Conservation (phyloP, 2,329 filamentous ascomycete genomes). For the Aspergillus texensis region DNA sequence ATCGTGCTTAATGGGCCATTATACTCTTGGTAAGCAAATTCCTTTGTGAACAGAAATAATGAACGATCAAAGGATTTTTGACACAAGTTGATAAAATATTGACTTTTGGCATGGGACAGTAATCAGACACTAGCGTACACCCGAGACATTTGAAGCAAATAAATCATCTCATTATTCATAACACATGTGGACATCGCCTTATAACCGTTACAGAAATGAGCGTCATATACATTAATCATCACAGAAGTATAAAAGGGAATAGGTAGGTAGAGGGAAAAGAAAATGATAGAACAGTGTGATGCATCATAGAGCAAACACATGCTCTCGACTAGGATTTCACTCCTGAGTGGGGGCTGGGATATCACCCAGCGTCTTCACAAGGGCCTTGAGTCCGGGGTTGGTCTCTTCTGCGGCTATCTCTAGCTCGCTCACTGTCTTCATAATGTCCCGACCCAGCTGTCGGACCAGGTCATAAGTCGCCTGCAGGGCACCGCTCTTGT, state of each 20-base stretch:
- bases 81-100: background rate
- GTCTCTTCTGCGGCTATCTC: conserved; percentile 12
- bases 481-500: conserved; percentile 13
- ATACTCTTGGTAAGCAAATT: background rate
- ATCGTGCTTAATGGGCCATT: background rate
- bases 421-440: conserved; percentile 9
- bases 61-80: background rate
- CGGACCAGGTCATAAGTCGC: conserved; percentile 15
- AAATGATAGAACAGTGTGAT: background rate
- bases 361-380: conserved; percentile 14
- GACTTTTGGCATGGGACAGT: background rate
- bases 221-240: background rate
- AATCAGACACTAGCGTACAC: conserved; percentile 1
- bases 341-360: conserved; percentile 11
- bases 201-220: conserved; percentile 1
- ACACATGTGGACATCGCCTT: background rate
- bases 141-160: background rate
- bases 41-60: too few relatives aligned
- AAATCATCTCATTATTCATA: conserved; percentile 1
- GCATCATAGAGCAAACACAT: background rate
- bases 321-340: background rate
- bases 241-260: conserved; percentile 1
- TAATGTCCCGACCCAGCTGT: conserved; percentile 12
- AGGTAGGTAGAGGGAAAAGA: background rate
- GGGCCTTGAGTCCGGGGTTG: conserved; percentile 10